Evolutionary conservation across 139 green algal genomes (phyloP).

Genomic region (Tetradesmus obliquus): DNA sequence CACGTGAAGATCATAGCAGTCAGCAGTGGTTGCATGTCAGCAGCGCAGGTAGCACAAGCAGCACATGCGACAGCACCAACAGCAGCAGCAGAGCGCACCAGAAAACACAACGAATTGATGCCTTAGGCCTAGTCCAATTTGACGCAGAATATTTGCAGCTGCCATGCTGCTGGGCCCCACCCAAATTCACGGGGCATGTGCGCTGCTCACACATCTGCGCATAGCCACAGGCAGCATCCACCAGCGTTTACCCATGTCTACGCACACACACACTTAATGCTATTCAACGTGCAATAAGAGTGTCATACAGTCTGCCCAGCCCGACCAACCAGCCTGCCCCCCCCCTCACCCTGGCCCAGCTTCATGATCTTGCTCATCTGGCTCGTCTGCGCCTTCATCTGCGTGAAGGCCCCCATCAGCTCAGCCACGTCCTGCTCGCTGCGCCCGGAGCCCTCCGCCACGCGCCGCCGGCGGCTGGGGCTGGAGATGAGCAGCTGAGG

Average conservation of each 20-base stretch:
- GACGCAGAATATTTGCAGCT: background rate
- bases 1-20: background rate
- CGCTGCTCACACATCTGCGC: background rate
- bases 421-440: slow-evolving; percentile 78
- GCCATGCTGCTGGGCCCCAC: background rate
- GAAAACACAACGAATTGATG: background rate
- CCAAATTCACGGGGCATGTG: background rate
- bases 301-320: background rate
- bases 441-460: slow-evolving; percentile 71
- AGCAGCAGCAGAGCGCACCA: background rate
- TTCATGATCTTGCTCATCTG: slow-evolving; percentile 86
- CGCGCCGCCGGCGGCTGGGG: slow-evolving; percentile 66
- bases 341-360: slow-evolving; percentile 24
- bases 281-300: background rate
- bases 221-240: background rate
- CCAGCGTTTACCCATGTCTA: background rate
- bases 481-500: slow-evolving; percentile 90
- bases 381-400: slow-evolving; percentile 81
- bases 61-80: background rate
- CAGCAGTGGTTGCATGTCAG: no score
- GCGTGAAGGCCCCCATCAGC: slow-evolving; percentile 84
- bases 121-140: background rate
- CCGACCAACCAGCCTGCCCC: background rate
- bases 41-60: background rate
- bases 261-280: background rate